These are phyloP conservation scores for Lablab purpureus DNA, from an alignment of 306 rosid species.

Conservation along the genomic window DNA sequence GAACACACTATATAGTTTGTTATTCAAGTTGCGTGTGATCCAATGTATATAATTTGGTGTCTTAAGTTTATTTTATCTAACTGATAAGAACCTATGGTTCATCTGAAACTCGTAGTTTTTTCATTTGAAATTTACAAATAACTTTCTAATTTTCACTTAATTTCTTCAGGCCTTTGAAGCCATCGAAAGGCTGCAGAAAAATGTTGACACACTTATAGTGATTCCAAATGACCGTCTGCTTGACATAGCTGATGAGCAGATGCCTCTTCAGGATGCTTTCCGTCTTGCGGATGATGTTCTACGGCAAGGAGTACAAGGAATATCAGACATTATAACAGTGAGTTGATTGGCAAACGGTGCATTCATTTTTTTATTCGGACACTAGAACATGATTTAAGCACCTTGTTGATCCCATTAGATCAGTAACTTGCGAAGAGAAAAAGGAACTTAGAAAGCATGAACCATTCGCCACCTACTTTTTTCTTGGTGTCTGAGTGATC, in stretches of 20 bases:
- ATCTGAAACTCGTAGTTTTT: neutral
- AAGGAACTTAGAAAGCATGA: conserved; percentile 2
- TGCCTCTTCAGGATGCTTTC: conserved; percentile 97
- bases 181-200: conserved; percentile 93
- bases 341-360: conserved; percentile 48
- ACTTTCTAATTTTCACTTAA: conserved; percentile 15
- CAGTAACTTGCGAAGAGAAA: conserved; percentile 10
- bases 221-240: conserved; percentile 98
- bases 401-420: conserved; percentile 5
- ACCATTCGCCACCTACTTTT: conserved; percentile 22
- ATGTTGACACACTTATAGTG: conserved; percentile 95
- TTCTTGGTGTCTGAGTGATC: neutral
- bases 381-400: neutral
- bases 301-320: conserved; percentile 99
- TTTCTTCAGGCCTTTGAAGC: conserved; percentile 91
- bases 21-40: neutral
- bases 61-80: neutral
- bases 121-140: neutral
- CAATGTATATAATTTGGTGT: conserved; percentile 6
- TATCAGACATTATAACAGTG: conserved; percentile 96
- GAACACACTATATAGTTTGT: neutral
- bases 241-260: conserved; percentile 98
- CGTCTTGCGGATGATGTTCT: conserved; percentile 96
- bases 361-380: neutral
- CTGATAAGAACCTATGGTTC: neutral